Evolutionary conservation across 2,329 filamentous ascomycete species (phyloP).

Genomic region (Fusarium compactum): DNA sequence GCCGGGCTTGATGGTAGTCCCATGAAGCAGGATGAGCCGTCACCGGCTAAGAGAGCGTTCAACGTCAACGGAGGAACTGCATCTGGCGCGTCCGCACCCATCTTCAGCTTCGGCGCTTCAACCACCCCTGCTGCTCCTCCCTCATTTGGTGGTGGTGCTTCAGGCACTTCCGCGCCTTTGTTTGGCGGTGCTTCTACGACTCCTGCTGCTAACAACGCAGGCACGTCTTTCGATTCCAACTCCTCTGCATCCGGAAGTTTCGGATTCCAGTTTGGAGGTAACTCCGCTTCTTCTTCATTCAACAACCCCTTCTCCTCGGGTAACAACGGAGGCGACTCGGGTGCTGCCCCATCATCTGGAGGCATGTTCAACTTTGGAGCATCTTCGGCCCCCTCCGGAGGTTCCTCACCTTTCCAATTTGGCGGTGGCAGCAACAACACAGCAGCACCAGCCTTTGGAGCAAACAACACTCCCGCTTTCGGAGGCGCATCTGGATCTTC

Average conservation of each 20-base stretch:
- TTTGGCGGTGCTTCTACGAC: constrained; percentile 51
- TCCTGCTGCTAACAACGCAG: constrained; percentile 37
- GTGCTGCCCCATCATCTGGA: constrained; percentile 43
- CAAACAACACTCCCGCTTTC: constrained; percentile 47
- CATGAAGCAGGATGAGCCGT: constrained; percentile 59
- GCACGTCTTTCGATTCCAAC: constrained; percentile 55
- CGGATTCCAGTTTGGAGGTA: constrained; percentile 52
- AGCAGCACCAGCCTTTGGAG: constrained; percentile 48
- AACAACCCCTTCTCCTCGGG: constrained; percentile 57
- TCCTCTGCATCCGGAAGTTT: constrained; percentile 43
- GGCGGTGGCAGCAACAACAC: constrained; percentile 46
- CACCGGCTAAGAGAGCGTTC: constrained; percentile 54
- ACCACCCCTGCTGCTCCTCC: constrained; percentile 43
- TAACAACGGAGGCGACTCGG: constrained; percentile 41
- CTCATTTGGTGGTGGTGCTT: constrained; percentile 51
- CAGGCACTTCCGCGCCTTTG: constrained; percentile 45
- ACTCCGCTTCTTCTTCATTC: constrained; percentile 48
- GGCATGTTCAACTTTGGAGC: constrained; percentile 56
- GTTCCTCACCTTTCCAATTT: constrained; percentile 55
- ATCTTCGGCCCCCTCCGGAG: constrained; percentile 47
- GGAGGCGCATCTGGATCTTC: constrained; percentile 48
- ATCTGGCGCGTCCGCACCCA: constrained; percentile 44
- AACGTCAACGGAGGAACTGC: constrained; percentile 46
- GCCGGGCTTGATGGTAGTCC: constrained; percentile 57
- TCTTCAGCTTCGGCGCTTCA: constrained; percentile 53